Evolutionary conservation across 2,329 filamentous ascomycete genomes (phyloP), one percentile per base, ranked within the genome.

Genomic region (Aspergillus carbonarius): DNA sequence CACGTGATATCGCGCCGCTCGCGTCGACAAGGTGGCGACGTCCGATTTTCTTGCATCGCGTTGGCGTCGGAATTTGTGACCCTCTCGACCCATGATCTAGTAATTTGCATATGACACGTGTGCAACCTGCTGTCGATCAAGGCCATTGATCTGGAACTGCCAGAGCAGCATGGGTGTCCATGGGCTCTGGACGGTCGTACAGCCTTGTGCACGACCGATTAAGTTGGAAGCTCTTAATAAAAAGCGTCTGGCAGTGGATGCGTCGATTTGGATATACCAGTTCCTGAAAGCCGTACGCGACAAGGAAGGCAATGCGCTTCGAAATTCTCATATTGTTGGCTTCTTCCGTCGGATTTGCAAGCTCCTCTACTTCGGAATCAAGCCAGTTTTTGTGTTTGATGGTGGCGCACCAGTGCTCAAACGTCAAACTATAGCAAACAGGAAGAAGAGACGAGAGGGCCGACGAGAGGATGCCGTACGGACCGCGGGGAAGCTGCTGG

Each of bases 201-300:
- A 96, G 78, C 95, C 95, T 47, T 97, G 92, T 73, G 95, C 95
- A 49, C 90, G 95, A 37, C 96, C 95, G 18, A 96, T 96, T 63
- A 97, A 96, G 76, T 89, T 99, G 68, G 93, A 96, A 68, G 96
- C 93, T 13, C 87, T 99, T 60, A 98, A 98, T 75, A 91, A 90
- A 67, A 97, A 96, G 78, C 92, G 95, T 15, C 89, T 99, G 51
- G 96, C 95, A 48, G 92, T 99, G 66, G 95, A 99, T 78, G 95
- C 96, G 59, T 97, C 93, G 12, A 99, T 99, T 73, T 99, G 95
- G 95, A 98, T 99, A 68, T 99, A 99, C 82, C 95, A 99, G 73
- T 99, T 99, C 71, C 86, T 99, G 68, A 99, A 99, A 79, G 95
- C 96, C 9, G 95, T 99, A 10, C 93, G 95, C 68, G 95, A 99